A percentile compares a stretch with the other conserved stretches of the same genome.
These are phyloP conservation scores for Pyrus communis DNA, from an alignment of 306 rosid genomes.

Conservation along the genomic window DNA sequence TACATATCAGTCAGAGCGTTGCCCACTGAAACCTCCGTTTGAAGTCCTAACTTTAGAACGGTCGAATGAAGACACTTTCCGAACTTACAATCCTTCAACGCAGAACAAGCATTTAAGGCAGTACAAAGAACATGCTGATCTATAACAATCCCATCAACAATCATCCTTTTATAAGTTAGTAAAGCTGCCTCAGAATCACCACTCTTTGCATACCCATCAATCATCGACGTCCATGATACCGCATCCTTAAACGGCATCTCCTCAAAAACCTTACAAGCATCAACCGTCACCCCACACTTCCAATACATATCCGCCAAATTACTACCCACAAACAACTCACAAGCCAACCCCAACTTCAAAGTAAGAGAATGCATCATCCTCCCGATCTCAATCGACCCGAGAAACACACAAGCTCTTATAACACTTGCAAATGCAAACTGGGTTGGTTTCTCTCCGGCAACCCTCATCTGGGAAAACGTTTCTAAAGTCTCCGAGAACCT, in stretches of 20 bases:
- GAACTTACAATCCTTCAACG: conserved; percentile 18
- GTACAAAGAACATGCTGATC: conserved; percentile 48
- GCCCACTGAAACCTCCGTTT: conserved; percentile 25
- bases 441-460: conserved; percentile 26
- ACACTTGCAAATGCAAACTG: conserved; percentile 46
- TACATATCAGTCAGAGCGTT: conserved; percentile 46
- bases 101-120: conserved; percentile 38
- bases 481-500: conserved; percentile 32
- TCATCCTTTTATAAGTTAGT: conserved; percentile 40
- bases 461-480: conserved; percentile 33
- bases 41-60: conserved; percentile 44
- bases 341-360: conserved; percentile 30
- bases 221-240: conserved; percentile 52
- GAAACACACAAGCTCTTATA: conserved; percentile 35
- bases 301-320: conserved; percentile 54
- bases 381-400: conserved; percentile 37
- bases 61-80: conserved; percentile 46
- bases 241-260: conserved; percentile 49
- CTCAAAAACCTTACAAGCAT: conserved; percentile 44
- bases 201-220: conserved; percentile 47
- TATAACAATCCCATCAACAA: conserved; percentile 21
- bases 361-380: conserved; percentile 46
- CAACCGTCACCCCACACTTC: conserved; percentile 29
- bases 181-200: conserved; percentile 42
- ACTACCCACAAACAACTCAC: conserved; percentile 46